phyloP scores from a whole-genome alignment of 139 green algal genomes.

The Parachlorella kessleri region DNA sequence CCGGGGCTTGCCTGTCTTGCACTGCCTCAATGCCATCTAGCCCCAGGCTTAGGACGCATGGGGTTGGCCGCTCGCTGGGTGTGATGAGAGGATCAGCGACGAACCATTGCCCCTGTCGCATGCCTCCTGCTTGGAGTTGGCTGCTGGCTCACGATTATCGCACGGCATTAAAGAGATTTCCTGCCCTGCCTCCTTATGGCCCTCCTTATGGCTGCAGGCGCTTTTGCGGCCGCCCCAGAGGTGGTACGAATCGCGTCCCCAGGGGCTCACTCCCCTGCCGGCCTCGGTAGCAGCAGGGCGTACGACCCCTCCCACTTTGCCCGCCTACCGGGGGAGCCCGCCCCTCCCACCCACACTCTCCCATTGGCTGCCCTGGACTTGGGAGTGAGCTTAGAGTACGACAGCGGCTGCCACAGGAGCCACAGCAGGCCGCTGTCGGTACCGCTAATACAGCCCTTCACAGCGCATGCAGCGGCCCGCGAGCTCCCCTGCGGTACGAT shows the following conservation, averaged over 20 bases:
- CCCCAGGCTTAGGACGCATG: too few relatives aligned
- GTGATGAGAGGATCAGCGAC: too few relatives aligned
- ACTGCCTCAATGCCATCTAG: too few relatives aligned
- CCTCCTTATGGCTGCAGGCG: slow-evolving; percentile 23
- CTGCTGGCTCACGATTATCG: too few relatives aligned
- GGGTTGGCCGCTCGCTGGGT: too few relatives aligned
- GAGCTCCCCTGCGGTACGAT: slow-evolving; percentile 16
- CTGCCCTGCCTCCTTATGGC: background rate
- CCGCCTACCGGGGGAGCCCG: background rate
- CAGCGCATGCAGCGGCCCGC: slow-evolving; percentile 5
- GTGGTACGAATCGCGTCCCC: slow-evolving; percentile 14
- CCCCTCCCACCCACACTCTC: too few relatives aligned
- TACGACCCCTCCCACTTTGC: background rate
- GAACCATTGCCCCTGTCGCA: too few relatives aligned
- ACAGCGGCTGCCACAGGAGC: slow-evolving; percentile 42
- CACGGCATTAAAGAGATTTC: too few relatives aligned
- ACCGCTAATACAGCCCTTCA: slow-evolving; percentile 36
- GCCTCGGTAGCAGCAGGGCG: too few relatives aligned
- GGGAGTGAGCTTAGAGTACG: slow-evolving; percentile 45
- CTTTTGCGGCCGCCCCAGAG: slow-evolving; percentile 6
- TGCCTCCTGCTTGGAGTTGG: too few relatives aligned
- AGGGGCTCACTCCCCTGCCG: background rate
- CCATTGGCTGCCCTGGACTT: slow-evolving; percentile 27
- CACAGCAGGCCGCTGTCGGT: slow-evolving; percentile 33
- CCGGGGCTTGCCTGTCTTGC: too few relatives aligned